A percentile compares a stretch with the other conserved stretches of the same genome.
Evolutionary conservation across 2,329 filamentous ascomycete species (phyloP).

Genomic region (Hypoxylon sp.): DNA sequence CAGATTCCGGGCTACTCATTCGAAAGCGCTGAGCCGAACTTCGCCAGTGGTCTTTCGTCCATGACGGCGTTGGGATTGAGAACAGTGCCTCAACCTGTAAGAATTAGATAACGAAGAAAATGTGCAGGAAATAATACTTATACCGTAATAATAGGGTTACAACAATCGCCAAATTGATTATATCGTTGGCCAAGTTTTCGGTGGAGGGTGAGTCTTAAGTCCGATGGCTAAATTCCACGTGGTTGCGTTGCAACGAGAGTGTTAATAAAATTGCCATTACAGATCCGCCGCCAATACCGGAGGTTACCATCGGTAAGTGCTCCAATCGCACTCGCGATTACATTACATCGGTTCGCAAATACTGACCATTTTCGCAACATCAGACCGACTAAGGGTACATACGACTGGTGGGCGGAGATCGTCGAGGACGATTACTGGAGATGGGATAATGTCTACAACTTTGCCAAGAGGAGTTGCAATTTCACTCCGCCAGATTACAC

Average conservation of each 20-base stretch:
- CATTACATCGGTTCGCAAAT: slow-evolving; percentile 1
- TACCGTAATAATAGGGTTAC: slow-evolving; percentile 3
- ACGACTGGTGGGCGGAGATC: slow-evolving; percentile 4
- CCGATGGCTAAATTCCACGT: not conserved
- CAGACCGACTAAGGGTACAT: not conserved
- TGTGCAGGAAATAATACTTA: not conserved
- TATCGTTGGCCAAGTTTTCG: not conserved
- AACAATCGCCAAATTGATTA: slow-evolving; percentile 1
- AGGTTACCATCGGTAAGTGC: slow-evolving; percentile 1
- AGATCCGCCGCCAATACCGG: slow-evolving; percentile 1
- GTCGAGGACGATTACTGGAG: slow-evolving; percentile 1
- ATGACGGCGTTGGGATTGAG: slow-evolving; percentile 1
- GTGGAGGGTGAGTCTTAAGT: slow-evolving; percentile 1
- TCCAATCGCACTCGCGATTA: not conserved
- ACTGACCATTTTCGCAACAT: not conserved
- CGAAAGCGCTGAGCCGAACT: not conserved
- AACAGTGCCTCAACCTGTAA: slow-evolving; percentile 2
- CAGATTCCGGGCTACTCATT: slow-evolving; percentile 1
- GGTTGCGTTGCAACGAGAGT: not conserved
- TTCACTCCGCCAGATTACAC: not conserved
- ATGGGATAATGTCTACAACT: slow-evolving; percentile 3
- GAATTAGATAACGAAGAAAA: not conserved
- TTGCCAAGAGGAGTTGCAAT: slow-evolving; percentile 1
- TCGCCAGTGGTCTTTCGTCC: not conserved
- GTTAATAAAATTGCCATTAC: not conserved